Evolutionary conservation across 2,329 filamentous ascomycete species (phyloP).

Genomic region (Lachnellula occidentalis): DNA sequence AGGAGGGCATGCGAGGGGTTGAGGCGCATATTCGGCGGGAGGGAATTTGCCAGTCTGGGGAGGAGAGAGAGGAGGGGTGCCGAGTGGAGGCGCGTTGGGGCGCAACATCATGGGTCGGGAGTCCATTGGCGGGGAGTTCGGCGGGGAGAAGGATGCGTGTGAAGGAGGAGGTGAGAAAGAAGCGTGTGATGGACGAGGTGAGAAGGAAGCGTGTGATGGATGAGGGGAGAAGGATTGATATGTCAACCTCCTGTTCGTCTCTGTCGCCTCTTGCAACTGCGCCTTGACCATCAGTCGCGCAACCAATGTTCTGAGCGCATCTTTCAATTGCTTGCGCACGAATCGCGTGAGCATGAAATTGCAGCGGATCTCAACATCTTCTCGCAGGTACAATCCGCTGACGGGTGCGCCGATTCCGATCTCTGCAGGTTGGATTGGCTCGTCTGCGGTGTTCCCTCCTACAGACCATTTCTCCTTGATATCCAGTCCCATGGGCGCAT

Average conservation of each 20-base stretch:
- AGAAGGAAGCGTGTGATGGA: not conserved
- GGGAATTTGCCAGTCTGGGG: not conserved
- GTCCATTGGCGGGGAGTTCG: not conserved
- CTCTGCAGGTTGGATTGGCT: constrained; percentile 59
- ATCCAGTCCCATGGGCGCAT: constrained; percentile 74
- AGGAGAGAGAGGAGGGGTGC: constrained; percentile 2
- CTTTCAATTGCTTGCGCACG: constrained; percentile 75
- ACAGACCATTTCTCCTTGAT: constrained; percentile 74
- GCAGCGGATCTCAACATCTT: constrained; percentile 77
- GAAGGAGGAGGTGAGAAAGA: not conserved
- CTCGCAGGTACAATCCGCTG: constrained; percentile 69
- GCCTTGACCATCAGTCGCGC: constrained; percentile 52
- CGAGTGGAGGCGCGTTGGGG: not conserved
- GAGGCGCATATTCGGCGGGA: not conserved
- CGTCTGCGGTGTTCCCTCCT: constrained; percentile 63
- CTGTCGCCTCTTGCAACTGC: constrained; percentile 29
- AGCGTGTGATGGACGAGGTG: not conserved
- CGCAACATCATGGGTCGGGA: not conserved
- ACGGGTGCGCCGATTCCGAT: constrained; percentile 59
- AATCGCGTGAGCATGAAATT: constrained; percentile 69
- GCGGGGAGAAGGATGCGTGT: not conserved
- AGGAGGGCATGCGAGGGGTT: constrained; percentile 1
- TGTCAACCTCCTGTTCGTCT: constrained; percentile 19
- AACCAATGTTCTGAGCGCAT: constrained; percentile 66
- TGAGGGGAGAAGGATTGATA: constrained; percentile 1